Evolutionary conservation across 129 eudicot genomes (phyloP), one percentile per base, ranked within the genome.

Genomic region (Saussurea involucrata): DNA sequence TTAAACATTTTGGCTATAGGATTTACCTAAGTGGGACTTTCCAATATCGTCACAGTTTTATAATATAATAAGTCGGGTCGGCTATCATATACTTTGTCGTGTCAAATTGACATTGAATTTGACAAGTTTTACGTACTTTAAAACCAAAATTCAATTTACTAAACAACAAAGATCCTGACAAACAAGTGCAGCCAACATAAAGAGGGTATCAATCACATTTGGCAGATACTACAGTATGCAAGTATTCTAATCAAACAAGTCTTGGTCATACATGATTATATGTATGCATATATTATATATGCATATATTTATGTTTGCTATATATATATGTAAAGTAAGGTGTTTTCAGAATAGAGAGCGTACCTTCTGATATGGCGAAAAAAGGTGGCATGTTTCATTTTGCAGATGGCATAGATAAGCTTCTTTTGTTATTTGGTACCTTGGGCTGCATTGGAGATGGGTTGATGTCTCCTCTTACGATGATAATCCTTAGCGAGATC

Each of bases 381-480:
- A 84, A 66, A 60, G 82, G 85, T 53, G 89, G 89, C 11, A 77
- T 90, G 84, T 86, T 90, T 66, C 73, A 85, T 32, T 84, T 67
- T 78, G 93, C 96, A 76, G 96, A 90, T 78, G 82, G 86, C 3
- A 10, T 76, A 44, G 96, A 90, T 82, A 88, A 82, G 83, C 11
- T 90, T 76, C 89, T 90, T 10, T 86, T 90, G 87, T 78, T 90
- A 24, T 65, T 86, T 75, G 96, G 96, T 36, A 80, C 82, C 29
- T 20, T 90, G 34, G 90, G 89, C 49, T 66, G 86, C 73, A 76
- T 90, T 69, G 96, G 93, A 72, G 96, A 88, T 69, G 92, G 89
- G 22, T 76, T 88, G 49, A 82, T 81, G 80, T 70, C 86, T 82
- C 96, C 96, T n/a, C 83, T 88, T 71, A 84, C 90, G 12, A 75